phyloP scores from a whole-genome alignment of 345 rosid genomes.

The Gossypium herbaceum region DNA sequence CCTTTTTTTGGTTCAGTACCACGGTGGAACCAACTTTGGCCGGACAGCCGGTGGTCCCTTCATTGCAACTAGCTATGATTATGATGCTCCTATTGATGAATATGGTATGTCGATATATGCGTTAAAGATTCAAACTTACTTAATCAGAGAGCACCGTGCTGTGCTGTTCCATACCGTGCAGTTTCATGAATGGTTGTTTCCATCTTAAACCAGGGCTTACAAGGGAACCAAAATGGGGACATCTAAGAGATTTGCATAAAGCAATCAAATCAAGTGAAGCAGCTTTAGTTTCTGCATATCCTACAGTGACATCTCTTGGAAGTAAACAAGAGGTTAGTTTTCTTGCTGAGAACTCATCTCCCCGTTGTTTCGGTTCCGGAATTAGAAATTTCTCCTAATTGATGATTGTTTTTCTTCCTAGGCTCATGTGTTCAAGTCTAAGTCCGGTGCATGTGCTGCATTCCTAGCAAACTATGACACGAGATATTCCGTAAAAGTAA shows the following conservation, averaged over 20 bases:
- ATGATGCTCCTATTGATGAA: constrained; percentile 97
- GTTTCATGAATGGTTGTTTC: not conserved
- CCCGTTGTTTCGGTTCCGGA: not conserved
- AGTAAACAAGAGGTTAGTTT: constrained; percentile 58
- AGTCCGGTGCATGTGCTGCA: constrained; percentile 58
- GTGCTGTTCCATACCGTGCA: not conserved
- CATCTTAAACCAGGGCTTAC: constrained; percentile 37
- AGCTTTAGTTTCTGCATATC: constrained; percentile 65
- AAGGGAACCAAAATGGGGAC: constrained; percentile 90
- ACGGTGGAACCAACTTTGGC: constrained; percentile 93
- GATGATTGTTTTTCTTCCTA: constrained; percentile 16
- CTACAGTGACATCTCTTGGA: constrained; percentile 58
- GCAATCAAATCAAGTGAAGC: constrained; percentile 83
- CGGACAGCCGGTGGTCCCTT: constrained; percentile 93
- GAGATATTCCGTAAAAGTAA: constrained; percentile 39
- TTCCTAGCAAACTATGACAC: constrained; percentile 68
- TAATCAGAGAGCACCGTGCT: not conserved
- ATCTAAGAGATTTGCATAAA: constrained; percentile 78
- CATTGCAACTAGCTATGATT: constrained; percentile 94
- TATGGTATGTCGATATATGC: constrained; percentile 47
- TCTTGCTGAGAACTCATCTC: not conserved
- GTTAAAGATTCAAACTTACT: constrained; percentile 1
- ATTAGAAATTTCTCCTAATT: not conserved
- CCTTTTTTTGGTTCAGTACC: constrained; percentile 47
- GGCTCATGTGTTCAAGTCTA: constrained; percentile 60